Evolutionary conservation across 2,329 filamentous ascomycete genomes (phyloP).

Genomic region (Calonectria crousiana): DNA sequence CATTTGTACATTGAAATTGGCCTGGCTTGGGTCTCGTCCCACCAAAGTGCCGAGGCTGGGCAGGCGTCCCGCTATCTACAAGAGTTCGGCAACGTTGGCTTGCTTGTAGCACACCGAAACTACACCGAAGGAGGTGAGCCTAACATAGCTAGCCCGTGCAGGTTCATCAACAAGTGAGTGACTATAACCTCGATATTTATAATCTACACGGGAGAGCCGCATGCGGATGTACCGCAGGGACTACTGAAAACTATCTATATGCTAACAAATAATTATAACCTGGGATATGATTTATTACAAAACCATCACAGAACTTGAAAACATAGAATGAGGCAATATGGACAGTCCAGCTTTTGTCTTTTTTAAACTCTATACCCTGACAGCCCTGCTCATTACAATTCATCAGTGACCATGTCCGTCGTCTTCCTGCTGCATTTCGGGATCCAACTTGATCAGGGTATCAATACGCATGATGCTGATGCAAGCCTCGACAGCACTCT

Average conservation of each 20-base stretch:
- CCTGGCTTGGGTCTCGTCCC: neutral
- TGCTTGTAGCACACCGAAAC: neutral
- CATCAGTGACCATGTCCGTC: constrained; percentile 86
- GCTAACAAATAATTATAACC: constrained; percentile 1
- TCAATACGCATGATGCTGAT: constrained; percentile 99
- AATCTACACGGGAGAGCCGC: neutral
- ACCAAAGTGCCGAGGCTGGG: too few relatives aligned
- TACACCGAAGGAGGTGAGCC: neutral
- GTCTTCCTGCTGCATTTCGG: constrained; percentile 78
- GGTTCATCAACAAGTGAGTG: neutral
- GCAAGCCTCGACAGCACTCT: constrained; percentile 98
- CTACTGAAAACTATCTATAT: neutral
- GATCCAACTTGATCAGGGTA: constrained; percentile 97
- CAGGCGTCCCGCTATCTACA: neutral
- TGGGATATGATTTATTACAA: constrained; percentile 5
- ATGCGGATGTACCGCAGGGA: neutral
- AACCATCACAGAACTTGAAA: constrained; percentile 4
- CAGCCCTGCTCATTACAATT: constrained; percentile 43
- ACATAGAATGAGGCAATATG: constrained; percentile 18
- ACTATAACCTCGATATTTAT: neutral
- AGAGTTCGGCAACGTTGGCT: neutral
- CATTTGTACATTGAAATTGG: constrained; percentile 6
- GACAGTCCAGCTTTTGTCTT: constrained; percentile 46
- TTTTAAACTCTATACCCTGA: constrained; percentile 41
- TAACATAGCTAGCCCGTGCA: neutral